Evolutionary conservation across 768 basidiomycete species (phyloP), one percentile per base, ranked within the genome.

Genomic region (Megacollybia marginata): DNA sequence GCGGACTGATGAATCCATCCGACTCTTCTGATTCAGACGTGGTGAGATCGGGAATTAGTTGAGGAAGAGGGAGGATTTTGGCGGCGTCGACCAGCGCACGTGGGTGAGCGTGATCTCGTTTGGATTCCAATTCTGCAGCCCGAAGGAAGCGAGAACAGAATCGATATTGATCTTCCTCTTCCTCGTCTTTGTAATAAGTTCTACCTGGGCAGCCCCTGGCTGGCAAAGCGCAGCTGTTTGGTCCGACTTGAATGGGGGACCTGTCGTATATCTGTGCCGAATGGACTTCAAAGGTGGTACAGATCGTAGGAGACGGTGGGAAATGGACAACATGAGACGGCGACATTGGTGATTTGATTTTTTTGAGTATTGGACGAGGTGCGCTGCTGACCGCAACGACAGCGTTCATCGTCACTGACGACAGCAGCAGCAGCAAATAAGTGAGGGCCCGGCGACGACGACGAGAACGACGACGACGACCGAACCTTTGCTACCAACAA

Each of bases 21-120:
- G 75, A 78, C 66, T 85, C 82, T 56, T 85, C 83, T 5, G 78
- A 80, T 62, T 81, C 80, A 15, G 72, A 74, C 19, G 74, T 76
- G 34, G 78, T 80, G 52, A 82, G 58, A 63, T 85, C 83, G 23
- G 78, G 79, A 48, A 85, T 66, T 54, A 83, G 76, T 9, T 76
- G 69, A 0, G 78, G 79, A 4, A 70, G 70, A 23, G 58, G 5
- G 8, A 8, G 18, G 5, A 15, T 18, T 3, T 40, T 8, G 18
- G 13, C 8, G 13, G 15, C 2, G 8, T 13, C 15, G 18, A 15
- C 4, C 38, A 40, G 38, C 8, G 38, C 38, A 40, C 38, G 38
- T 15, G 38, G 38, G 18, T 40, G 38, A 8, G 38, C 38, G 8
- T 40, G 38, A 18, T 18, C 38, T 40, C 38, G 13, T 40, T 13